Evolutionary conservation across 202 grass and related monocot genomes (phyloP), one percentile per base, ranked within the genome.

Genomic region (Panicum virgatum): DNA sequence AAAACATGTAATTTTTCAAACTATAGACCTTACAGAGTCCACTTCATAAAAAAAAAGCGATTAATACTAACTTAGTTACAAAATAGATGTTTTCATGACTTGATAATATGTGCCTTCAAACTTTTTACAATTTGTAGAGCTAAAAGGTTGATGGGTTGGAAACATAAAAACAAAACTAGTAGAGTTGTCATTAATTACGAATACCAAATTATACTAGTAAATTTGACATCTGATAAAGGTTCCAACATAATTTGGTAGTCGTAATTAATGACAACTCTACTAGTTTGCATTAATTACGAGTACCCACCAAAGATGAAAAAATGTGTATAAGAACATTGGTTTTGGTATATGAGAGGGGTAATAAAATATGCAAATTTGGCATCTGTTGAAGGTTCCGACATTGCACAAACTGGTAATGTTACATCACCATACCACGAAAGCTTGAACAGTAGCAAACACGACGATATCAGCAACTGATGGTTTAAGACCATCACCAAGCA

Each of bases 391-490:
- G 64, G 29, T 81, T 70, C 13, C 2, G 16, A 5, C 52, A 72
- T 81, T 60, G 22, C 9, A 58, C 12, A 46, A 71, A 65, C 42
- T 13, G 30, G 56, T 22, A 72, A 65, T 84, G 38, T 53, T 48
- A 66, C 36, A 88, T 56, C 39, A 70, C 32, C 77, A 38, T 93
- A 97, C 95, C 88, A 95, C 50, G 69, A 87, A 88, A 87, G 26
- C 40, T 19, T 93, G 87, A 50, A 98, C 44, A 19, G 90, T 42
- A 67, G 96, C 74, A 81, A 93, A 92, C 76, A 98, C 92, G 79
- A 91, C 84, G 69, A 95, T 90, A 77, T 98, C 96, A 72, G 96
- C 92, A 78, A 58, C 89, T 58, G 92, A 98, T 32, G 85, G 89
- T 64, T 83, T 85, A 52, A 93, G 88, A 51, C 96, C 92, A 75